Conservation (phyloP, 1,284 basidiomycete genomes). For the Trametes versicolor region DNA sequence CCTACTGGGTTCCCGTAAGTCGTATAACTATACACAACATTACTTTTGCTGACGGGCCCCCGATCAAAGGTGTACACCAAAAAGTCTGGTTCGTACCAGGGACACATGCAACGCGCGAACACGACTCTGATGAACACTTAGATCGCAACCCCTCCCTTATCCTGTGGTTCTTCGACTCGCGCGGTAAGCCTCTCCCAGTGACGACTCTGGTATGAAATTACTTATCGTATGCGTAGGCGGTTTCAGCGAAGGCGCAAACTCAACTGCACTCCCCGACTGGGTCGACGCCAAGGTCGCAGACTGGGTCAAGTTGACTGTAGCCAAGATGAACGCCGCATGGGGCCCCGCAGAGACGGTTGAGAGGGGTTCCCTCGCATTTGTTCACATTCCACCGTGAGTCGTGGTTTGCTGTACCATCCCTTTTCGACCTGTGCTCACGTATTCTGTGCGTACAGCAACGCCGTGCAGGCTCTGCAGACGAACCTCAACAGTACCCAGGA, state of each 20-base stretch:
- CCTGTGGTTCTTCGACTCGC: slow-evolving; percentile 80
- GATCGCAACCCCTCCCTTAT: slow-evolving; percentile 61
- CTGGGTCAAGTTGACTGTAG: slow-evolving; percentile 66
- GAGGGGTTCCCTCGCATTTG: slow-evolving; percentile 68
- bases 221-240: slow-evolving; percentile 52
- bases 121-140: slow-evolving; percentile 33
- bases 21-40: neutral
- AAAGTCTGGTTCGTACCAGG: slow-evolving; percentile 6
- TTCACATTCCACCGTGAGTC: slow-evolving; percentile 66
- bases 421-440: neutral
- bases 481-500: slow-evolving; percentile 58
- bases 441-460: slow-evolving; percentile 50
- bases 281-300: slow-evolving; percentile 67
- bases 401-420: no score
- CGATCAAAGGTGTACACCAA: slow-evolving; percentile 25
- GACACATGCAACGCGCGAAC: no score
- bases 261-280: slow-evolving; percentile 66
- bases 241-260: slow-evolving; percentile 52
- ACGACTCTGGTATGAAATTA: no score
- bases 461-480: slow-evolving; percentile 60
- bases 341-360: slow-evolving; percentile 54
- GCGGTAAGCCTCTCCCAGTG: no score
- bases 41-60: neutral
- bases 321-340: slow-evolving; percentile 64
- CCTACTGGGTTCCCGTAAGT: slow-evolving; percentile 77